phyloP scores from a whole-genome alignment of 2,329 filamentous ascomycete species.

The Lachnellula cervina region DNA sequence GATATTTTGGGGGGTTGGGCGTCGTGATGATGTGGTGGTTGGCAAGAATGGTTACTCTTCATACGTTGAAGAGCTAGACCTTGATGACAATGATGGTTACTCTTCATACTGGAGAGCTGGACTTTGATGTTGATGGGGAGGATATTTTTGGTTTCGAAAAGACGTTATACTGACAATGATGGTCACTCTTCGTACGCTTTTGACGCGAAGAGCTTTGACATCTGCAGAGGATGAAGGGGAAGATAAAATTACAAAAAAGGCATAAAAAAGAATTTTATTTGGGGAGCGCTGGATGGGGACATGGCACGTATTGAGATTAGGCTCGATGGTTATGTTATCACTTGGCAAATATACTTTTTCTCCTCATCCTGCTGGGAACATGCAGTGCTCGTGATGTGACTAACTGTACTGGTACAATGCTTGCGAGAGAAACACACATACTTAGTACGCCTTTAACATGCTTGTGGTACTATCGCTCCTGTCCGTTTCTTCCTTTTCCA shows the following conservation, averaged over 20 bases:
- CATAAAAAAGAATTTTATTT: slow-evolving; percentile 17
- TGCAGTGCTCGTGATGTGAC: not conserved
- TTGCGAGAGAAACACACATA: not conserved
- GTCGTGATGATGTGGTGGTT: slow-evolving; percentile 12
- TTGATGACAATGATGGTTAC: too few species aligned
- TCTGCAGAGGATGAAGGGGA: slow-evolving; percentile 13
- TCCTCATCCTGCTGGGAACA: slow-evolving; percentile 10
- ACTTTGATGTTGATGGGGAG: not conserved
- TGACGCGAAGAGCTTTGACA: slow-evolving; percentile 23
- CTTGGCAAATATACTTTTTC: slow-evolving; percentile 19
- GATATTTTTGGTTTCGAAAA: not conserved
- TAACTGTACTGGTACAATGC: not conserved
- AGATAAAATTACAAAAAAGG: slow-evolving; percentile 12
- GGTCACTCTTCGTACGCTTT: slow-evolving; percentile 25
- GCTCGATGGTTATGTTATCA: slow-evolving; percentile 23
- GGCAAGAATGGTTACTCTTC: slow-evolving; percentile 7
- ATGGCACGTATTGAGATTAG: slow-evolving; percentile 21
- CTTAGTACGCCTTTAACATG: too few species aligned
- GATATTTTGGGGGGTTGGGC: slow-evolving; percentile 10
- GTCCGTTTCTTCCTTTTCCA: too few species aligned
- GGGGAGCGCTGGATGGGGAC: slow-evolving; percentile 14
- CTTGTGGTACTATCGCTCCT: too few species aligned
- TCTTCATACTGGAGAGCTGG: not conserved
- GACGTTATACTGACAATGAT: slow-evolving; percentile 15
- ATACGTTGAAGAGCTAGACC: not conserved